phyloP scores from a whole-genome alignment of 805 yeast species.

The Metschnikowia colocasiae region DNA sequence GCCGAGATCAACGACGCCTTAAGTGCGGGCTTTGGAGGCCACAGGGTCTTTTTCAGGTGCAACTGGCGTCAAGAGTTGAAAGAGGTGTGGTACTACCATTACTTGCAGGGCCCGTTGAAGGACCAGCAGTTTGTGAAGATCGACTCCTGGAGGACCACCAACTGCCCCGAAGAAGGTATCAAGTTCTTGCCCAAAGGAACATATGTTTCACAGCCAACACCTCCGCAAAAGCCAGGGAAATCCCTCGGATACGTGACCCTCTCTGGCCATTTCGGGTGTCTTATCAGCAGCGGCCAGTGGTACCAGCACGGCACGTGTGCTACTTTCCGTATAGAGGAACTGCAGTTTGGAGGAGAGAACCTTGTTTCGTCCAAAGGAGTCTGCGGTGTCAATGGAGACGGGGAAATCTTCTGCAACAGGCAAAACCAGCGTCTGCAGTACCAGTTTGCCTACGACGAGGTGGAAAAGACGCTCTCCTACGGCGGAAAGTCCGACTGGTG shows the following conservation, averaged over 20 bases:
- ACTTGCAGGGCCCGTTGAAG: conserved; percentile 22
- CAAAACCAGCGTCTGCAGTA: conserved; percentile 22
- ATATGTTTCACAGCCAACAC: conserved; percentile 7
- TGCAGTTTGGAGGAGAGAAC: conserved; percentile 70
- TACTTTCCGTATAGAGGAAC: conserved; percentile 52
- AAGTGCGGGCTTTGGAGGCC: conserved; percentile 26
- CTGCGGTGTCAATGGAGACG: conserved; percentile 45
- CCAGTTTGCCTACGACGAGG: conserved; percentile 57
- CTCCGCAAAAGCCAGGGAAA: conserved; percentile 13
- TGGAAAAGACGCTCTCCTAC: conserved; percentile 46
- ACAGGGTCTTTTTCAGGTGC: conserved; percentile 36
- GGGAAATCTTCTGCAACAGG: conserved; percentile 16
- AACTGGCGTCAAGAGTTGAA: conserved; percentile 19
- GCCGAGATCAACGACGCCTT: conserved; percentile 32
- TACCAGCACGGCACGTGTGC: conserved; percentile 83
- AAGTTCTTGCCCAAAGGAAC: conserved; percentile 65
- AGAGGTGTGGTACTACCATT: conserved; percentile 27
- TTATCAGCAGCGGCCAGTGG: conserved; percentile 86
- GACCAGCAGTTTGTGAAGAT: conserved; percentile 46
- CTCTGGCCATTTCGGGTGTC: conserved; percentile 60
- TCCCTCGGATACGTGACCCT: conserved; percentile 41
- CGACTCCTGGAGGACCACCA: conserved; percentile 51
- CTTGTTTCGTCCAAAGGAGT: conserved; percentile 68
- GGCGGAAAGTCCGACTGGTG: conserved; percentile 66
- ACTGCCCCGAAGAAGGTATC: conserved; percentile 70